These are phyloP conservation scores for Rubus idaeus DNA, from an alignment of 306 rosid genomes.

Conservation along the genomic window DNA sequence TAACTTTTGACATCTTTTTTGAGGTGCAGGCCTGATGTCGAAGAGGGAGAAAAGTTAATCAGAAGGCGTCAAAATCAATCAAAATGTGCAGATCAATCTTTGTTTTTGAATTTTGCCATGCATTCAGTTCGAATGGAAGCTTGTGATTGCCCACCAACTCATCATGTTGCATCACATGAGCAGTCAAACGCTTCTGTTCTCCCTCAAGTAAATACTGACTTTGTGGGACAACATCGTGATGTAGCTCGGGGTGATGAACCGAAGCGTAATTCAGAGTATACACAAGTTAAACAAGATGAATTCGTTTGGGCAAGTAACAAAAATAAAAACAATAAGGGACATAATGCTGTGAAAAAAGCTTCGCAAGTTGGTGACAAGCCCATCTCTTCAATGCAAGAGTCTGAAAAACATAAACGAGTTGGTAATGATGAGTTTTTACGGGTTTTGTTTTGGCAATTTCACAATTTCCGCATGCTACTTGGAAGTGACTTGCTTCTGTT, in stretches of 20 bases:
- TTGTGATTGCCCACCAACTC: conserved; percentile 94
- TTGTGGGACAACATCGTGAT: conserved; percentile 47
- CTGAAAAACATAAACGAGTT: conserved; percentile 76
- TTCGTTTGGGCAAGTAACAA: conserved; percentile 64
- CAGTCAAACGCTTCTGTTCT: conserved; percentile 66
- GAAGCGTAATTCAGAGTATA: conserved; percentile 52
- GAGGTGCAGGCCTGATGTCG: conserved; percentile 76
- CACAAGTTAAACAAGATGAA: conserved; percentile 53
- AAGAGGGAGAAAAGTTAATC: conserved; percentile 91
- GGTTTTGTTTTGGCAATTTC: conserved; percentile 94
- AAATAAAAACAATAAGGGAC: conserved; percentile 54
- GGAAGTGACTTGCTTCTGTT: conserved; percentile 93
- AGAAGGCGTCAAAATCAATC: conserved; percentile 78
- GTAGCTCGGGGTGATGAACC: conserved; percentile 53
- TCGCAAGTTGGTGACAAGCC: conserved; percentile 85
- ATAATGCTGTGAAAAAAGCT: conserved; percentile 57
- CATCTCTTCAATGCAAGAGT: conserved; percentile 65
- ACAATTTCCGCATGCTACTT: conserved; percentile 94
- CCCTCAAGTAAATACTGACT: conserved; percentile 62
- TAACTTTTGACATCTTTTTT: conserved; percentile 17
- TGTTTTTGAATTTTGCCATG: conserved; percentile 95
- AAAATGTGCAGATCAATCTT: conserved; percentile 84
- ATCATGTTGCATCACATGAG: conserved; percentile 54
- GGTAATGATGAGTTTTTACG: conserved; percentile 70
- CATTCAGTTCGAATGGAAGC: conserved; percentile 98